Percentiles rank a stretch among this genome's conserved stretches.
Conservation (phyloP, 306 rosid species). For the Pachyrhizus erosus region DNA sequence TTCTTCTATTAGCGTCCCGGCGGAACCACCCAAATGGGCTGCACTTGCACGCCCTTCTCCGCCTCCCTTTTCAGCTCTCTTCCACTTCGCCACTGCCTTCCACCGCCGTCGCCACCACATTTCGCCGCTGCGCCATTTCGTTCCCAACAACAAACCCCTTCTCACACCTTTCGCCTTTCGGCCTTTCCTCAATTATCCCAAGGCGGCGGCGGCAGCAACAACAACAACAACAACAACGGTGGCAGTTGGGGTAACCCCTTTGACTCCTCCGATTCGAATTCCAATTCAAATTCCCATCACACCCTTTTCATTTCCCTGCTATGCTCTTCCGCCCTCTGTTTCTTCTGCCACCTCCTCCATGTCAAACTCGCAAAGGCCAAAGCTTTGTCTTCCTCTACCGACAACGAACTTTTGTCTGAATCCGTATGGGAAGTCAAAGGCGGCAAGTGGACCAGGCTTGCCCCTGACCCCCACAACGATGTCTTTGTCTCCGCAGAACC, state of each 20-base stretch:
- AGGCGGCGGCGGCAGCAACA: conserved; percentile 16
- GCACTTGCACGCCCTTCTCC: conserved; percentile 30
- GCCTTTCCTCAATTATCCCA: conserved; percentile 29
- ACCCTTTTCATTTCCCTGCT: conserved; percentile 53
- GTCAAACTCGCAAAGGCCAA: conserved; percentile 67
- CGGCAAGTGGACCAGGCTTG: conserved; percentile 71
- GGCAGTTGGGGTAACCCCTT: conserved; percentile 56
- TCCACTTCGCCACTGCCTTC: conserved; percentile 3
- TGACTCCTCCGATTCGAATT: conserved; percentile 48
- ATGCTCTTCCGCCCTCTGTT: conserved; percentile 49
- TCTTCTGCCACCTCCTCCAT: conserved; percentile 62
- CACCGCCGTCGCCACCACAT: neutral
- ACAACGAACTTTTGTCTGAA: conserved; percentile 22
- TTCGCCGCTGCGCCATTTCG: conserved; percentile 20
- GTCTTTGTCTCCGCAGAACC: conserved; percentile 50
- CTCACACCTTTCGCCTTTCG: conserved; percentile 37
- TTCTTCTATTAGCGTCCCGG: neutral
- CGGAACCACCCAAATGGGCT: conserved; percentile 42
- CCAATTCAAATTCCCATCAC: conserved; percentile 42
- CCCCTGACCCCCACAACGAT: conserved; percentile 61
- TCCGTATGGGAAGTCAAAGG: conserved; percentile 75
- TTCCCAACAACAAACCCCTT: conserved; percentile 34
- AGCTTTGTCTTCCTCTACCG: conserved; percentile 12
- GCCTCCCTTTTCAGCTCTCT: conserved; percentile 24
- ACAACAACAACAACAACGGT: conserved; percentile 12